Percentiles rank a stretch among this genome's conserved stretches.
Conservation (phyloP, 768 basidiomycete genomes). For the Psilocybe cubensis region DNA sequence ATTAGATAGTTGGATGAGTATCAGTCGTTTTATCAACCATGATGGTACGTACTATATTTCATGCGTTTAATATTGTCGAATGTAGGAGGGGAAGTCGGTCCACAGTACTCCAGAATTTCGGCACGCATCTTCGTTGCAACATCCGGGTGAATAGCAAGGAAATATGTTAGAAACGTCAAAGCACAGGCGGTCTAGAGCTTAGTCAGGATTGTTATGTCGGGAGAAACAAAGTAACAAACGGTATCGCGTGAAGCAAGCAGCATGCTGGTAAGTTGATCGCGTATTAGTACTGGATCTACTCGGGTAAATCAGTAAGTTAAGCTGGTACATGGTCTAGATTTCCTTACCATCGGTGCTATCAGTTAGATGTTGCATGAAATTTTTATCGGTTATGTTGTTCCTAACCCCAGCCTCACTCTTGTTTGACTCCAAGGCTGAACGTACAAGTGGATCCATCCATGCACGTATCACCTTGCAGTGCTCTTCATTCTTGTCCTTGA, state of each 20-base stretch:
- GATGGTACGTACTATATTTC: slow-evolving; percentile 58
- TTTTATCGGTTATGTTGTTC: slow-evolving; percentile 52
- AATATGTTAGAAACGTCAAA: slow-evolving; percentile 71
- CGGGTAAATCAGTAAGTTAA: not conserved
- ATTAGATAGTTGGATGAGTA: not conserved
- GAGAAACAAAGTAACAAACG: slow-evolving; percentile 33
- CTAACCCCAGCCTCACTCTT: slow-evolving; percentile 39
- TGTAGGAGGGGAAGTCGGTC: slow-evolving; percentile 48
- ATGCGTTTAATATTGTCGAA: slow-evolving; percentile 60
- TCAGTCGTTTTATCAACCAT: not conserved
- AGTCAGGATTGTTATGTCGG: not conserved
- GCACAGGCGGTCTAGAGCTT: slow-evolving; percentile 62
- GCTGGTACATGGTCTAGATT: not conserved
- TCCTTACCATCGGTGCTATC: slow-evolving; percentile 64
- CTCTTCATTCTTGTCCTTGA: slow-evolving; percentile 52
- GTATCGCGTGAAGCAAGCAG: slow-evolving; percentile 81
- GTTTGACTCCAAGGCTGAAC: slow-evolving; percentile 53
- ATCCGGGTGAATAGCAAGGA: slow-evolving; percentile 67
- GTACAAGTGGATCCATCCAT: slow-evolving; percentile 68
- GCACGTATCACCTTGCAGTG: slow-evolving; percentile 55
- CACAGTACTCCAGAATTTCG: slow-evolving; percentile 64
- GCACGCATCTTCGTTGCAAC: slow-evolving; percentile 53
- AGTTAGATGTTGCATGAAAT: slow-evolving; percentile 68
- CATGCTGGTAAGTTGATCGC: slow-evolving; percentile 79
- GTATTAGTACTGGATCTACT: slow-evolving; percentile 65